These are phyloP conservation scores for Trichosporon ovoides DNA, from an alignment of 1,284 basidiomycete species.

Conservation along the genomic window DNA sequence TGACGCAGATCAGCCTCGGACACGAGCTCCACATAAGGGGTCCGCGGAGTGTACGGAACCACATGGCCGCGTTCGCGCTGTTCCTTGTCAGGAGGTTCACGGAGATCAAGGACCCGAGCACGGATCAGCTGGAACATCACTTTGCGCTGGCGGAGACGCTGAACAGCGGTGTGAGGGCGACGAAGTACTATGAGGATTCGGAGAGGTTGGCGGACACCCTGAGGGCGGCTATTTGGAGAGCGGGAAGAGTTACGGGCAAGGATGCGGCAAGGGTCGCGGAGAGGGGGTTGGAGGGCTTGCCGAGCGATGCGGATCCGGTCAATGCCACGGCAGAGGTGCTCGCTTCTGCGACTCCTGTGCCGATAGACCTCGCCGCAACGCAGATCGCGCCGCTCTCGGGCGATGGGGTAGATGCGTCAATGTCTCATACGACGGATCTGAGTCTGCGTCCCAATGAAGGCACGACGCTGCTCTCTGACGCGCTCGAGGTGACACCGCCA, in stretches of 20 bases:
- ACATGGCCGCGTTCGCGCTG: constrained; percentile 14
- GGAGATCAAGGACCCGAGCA: not conserved
- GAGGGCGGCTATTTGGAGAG: constrained; percentile 3
- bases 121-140: constrained; percentile 3
- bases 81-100: constrained; percentile 8
- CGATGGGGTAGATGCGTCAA: too few relatives aligned
- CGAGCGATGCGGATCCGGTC: too few relatives aligned
- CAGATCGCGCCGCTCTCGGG: too few relatives aligned
- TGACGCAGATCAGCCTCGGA: constrained; percentile 1
- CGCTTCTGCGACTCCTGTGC: too few relatives aligned
- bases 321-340: too few relatives aligned
- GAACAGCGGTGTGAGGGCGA: constrained; percentile 2
- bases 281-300: constrained; percentile 6
- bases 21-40: constrained; percentile 6
- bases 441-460: too few relatives aligned
- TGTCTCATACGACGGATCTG: too few relatives aligned
- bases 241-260: not conserved
- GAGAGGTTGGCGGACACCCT: constrained; percentile 9
- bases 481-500: too few relatives aligned
- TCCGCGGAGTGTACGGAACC: constrained; percentile 11
- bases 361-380: too few relatives aligned
- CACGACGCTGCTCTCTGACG: too few relatives aligned
- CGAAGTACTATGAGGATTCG: constrained; percentile 6
- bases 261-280: constrained; percentile 12
- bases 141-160: constrained; percentile 14